Evolutionary conservation across 2,329 filamentous ascomycete genomes (phyloP).

Genomic region (Uncinocarpus reesii): DNA sequence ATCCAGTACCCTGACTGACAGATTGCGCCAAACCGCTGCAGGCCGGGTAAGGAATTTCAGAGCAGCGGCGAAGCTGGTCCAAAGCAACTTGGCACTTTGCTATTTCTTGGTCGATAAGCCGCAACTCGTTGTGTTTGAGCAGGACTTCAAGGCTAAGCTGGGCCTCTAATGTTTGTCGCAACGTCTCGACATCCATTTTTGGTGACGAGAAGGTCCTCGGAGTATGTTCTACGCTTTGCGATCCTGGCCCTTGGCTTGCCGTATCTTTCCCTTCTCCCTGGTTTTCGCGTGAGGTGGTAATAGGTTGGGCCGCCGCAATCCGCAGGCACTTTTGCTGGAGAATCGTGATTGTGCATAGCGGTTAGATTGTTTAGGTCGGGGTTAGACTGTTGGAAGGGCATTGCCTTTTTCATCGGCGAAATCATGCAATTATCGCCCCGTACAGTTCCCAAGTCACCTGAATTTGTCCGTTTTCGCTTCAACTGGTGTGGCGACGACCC

Average conservation of each 20-base stretch:
- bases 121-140: constrained; percentile 86
- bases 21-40: constrained; percentile 53
- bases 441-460: constrained; percentile 31
- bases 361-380: constrained; percentile 1
- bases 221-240: not conserved
- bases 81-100: constrained; percentile 89
- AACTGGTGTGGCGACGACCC: constrained; percentile 34
- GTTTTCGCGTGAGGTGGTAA: not conserved
- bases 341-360: not conserved
- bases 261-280: not conserved
- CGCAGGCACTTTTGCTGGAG: not conserved
- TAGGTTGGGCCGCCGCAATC: not conserved
- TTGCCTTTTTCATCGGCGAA: constrained; percentile 4
- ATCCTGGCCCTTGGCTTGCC: not conserved
- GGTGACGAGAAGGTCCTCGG: not conserved
- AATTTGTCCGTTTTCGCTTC: constrained; percentile 50
- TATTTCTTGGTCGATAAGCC: constrained; percentile 88
- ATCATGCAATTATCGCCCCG: not conserved
- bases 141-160: constrained; percentile 87
- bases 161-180: constrained; percentile 66
- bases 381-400: not conserved
- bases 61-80: constrained; percentile 85
- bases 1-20: constrained; percentile 64
- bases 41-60: constrained; percentile 80
- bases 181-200: constrained; percentile 35